Evolutionary conservation across 2,329 filamentous ascomycete species (phyloP), one percentile per base, ranked within the genome.

Genomic region (Epichloe baconii): DNA sequence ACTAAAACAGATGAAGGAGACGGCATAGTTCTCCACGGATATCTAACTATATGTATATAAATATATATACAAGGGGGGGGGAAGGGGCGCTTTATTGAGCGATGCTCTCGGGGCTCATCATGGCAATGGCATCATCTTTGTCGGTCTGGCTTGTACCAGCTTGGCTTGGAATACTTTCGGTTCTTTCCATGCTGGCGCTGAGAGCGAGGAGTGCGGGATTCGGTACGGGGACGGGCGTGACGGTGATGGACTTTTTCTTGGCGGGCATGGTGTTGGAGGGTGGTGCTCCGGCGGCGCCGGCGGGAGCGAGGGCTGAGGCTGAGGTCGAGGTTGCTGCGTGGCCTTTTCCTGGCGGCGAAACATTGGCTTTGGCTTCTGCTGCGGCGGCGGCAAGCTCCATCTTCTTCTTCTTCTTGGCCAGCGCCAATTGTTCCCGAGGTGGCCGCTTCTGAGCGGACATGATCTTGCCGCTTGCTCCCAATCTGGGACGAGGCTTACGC

Each of bases 341-440:
- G 48, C 55, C 59, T 54, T 69, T 68, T n/a, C 64, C 65, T 2
- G 64, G 60, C 1, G n/a, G n/a, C n/a, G 65, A 62, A 2, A 61
- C 60, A 41, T 68, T 67, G 56, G 69, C 61, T 55, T 67, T 70
- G 44, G 71, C 73, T 51, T 74, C 73, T 5, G 74, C 74, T 21
- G 75, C 77, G 62, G 70, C 79, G 53, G 69, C 83, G 5, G 54
- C 53, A 10, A 57, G 55, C 67, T 82, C 83, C 66, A 79, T 70
- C 72, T 91, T 91, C 71, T 90, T 87, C 71, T 87, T 90, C 70
- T 91, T 93, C 73, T 90, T 90, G 52, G 87, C 86, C 57, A 88
- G 79, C 35, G 86, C 86, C 50, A 88, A 82, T 65, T 90, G 86
- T 64, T 93, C 87, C 62, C 86, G 83, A 21, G 88, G 78, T 35